These are phyloP conservation scores for Lactarius tabidus DNA, from an alignment of 768 basidiomycete species.

Conservation along the genomic window DNA sequence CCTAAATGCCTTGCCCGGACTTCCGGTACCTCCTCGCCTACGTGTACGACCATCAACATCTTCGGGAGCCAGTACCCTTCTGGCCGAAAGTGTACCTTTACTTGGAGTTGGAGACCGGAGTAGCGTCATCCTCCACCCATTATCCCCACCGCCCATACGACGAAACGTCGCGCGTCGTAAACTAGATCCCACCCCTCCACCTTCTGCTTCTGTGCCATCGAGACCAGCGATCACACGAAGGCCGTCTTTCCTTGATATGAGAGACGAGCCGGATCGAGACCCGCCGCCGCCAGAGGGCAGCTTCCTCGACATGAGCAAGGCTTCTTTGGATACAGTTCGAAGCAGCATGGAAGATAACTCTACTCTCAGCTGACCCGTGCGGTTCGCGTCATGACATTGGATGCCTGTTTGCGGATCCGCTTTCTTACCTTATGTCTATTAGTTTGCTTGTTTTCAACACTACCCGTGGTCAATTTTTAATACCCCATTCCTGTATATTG, in stretches of 20 bases:
- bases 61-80: constrained; percentile 5
- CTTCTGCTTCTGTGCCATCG: constrained; percentile 10
- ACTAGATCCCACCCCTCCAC: constrained; percentile 13
- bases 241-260: constrained; percentile 71
- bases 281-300: constrained; percentile 32
- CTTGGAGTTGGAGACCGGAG: constrained; percentile 19
- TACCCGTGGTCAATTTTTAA: constrained; percentile 8
- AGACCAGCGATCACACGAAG: constrained; percentile 58
- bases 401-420: neutral
- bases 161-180: constrained; percentile 11
- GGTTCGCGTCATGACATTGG: constrained; percentile 3
- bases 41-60: constrained; percentile 24
- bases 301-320: constrained; percentile 41
- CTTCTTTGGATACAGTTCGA: constrained; percentile 39
- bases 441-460: neutral
- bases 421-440: constrained; percentile 24
- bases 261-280: constrained; percentile 32
- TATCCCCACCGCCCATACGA: constrained; percentile 37
- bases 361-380: constrained; percentile 3
- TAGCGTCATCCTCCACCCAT: constrained; percentile 34
- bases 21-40: constrained; percentile 56
- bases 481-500: constrained; percentile 13
- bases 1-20: constrained; percentile 34
- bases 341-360: constrained; percentile 33
- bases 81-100: constrained; percentile 17